phyloP scores from a whole-genome alignment of 2,329 filamentous ascomycete species.

The Colletotrichum simmondsii region DNA sequence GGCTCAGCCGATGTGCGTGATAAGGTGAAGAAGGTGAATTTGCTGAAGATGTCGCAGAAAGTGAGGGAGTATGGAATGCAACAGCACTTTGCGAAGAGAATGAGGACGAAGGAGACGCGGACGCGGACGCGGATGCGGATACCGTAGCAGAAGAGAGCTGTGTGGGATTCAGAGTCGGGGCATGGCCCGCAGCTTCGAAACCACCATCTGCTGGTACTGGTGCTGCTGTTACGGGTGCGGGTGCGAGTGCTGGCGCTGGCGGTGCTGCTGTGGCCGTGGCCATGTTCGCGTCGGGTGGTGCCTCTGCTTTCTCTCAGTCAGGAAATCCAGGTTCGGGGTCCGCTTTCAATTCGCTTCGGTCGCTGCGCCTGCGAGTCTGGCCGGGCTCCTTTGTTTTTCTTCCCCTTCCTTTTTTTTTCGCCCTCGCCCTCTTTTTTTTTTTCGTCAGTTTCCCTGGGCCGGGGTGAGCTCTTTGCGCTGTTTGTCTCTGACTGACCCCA shows the following conservation, averaged over 20 bases:
- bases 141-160: constrained; percentile 28
- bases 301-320: not conserved
- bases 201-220: constrained; percentile 2
- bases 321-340: constrained; percentile 14
- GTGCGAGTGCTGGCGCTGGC: constrained; percentile 14
- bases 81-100: constrained; percentile 23
- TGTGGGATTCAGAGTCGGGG: constrained; percentile 32
- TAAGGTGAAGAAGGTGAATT: constrained; percentile 37
- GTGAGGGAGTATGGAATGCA: constrained; percentile 18
- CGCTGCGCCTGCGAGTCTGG: constrained; percentile 14
- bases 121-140: constrained; percentile 26
- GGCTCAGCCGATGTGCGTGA: constrained; percentile 62
- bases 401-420: not conserved
- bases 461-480: constrained; percentile 5
- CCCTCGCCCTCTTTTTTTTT: not conserved
- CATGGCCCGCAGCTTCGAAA: constrained; percentile 34
- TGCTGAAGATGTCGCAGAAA: constrained; percentile 12
- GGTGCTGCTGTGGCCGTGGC: constrained; percentile 21
- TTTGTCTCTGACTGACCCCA: constrained; percentile 28
- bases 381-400: constrained; percentile 16
- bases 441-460: not conserved
- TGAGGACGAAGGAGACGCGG: constrained; percentile 29
- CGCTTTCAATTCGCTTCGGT: constrained; percentile 29
- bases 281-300: constrained; percentile 28
- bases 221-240: constrained; percentile 2